Percentiles rank a stretch among this genome's conserved stretches.
Evolutionary conservation across 1,284 basidiomycete genomes (phyloP).

Genomic region (Vanrija sp.): DNA sequence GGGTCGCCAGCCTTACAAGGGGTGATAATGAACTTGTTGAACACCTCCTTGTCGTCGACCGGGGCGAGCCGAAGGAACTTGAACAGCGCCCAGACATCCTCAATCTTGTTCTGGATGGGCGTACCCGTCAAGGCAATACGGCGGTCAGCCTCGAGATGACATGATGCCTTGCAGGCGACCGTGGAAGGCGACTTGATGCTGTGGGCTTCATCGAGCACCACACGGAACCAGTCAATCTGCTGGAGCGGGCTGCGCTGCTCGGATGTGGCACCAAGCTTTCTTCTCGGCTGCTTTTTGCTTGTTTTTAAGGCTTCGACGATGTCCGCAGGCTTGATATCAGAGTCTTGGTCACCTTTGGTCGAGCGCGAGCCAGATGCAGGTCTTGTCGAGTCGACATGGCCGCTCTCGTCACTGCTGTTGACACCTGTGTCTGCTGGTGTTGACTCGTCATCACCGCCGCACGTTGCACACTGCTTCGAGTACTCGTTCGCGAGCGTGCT

Average conservation of each 20-base stretch:
- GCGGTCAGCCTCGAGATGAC: conserved; percentile 89
- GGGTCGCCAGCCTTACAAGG: conserved; percentile 88
- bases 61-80: conserved; percentile 91
- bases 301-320: conserved; percentile 55
- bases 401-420: conserved; percentile 28
- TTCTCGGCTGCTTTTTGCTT: conserved; percentile 56
- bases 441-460: conserved; percentile 43
- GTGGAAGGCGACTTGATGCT: conserved; percentile 95
- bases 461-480: conserved; percentile 75
- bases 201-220: conserved; percentile 97
- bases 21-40: conserved; percentile 88
- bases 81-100: conserved; percentile 94
- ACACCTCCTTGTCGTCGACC: conserved; percentile 85
- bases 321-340: conserved; percentile 60
- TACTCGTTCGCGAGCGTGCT: conserved; percentile 92
- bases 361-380: conserved; percentile 1
- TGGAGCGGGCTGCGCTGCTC: conserved; percentile 85
- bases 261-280: conserved; percentile 27
- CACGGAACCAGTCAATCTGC: conserved; percentile 93
- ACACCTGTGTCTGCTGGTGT: conserved; percentile 37
- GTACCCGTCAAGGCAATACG: conserved; percentile 93
- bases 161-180: conserved; percentile 88
- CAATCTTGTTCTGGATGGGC: conserved; percentile 97
- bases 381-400: conserved; percentile 23
- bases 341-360: conserved; percentile 52